Percentiles rank a stretch among this genome's conserved stretches.
Evolutionary conservation across 305 asterid species (phyloP).

Genomic region (Fraxinus sp.): DNA sequence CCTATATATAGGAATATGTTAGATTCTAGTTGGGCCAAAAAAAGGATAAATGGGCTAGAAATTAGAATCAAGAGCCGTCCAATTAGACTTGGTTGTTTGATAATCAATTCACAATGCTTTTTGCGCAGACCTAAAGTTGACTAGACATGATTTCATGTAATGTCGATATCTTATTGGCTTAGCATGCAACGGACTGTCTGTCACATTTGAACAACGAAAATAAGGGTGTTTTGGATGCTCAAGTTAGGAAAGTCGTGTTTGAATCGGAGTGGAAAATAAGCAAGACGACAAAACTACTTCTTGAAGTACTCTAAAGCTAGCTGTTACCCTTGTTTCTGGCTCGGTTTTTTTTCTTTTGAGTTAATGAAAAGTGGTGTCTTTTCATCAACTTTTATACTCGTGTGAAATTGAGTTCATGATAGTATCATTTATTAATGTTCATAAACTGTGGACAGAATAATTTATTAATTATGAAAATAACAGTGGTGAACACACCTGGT

Average conservation of each 20-base stretch:
- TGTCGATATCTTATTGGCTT: background rate
- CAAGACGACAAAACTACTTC: background rate
- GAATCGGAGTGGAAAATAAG: background rate
- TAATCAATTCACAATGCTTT: too few relatives aligned
- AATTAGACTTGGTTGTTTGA: too few relatives aligned
- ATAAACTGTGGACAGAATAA: background rate
- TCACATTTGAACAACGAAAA: background rate
- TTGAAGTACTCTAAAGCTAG: background rate
- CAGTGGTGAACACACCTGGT: background rate
- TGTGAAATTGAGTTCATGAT: too few relatives aligned
- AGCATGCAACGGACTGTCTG: background rate
- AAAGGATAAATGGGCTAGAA: too few relatives aligned
- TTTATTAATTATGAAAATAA: background rate
- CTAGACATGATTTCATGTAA: too few relatives aligned
- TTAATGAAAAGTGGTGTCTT: too few relatives aligned
- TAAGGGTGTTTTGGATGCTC: background rate
- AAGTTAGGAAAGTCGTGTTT: background rate
- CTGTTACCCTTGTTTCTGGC: too few relatives aligned
- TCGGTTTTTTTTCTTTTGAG: too few relatives aligned
- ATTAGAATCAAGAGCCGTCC: too few relatives aligned
- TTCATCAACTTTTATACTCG: too few relatives aligned
- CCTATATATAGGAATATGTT: background rate
- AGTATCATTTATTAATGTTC: background rate
- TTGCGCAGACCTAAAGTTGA: too few relatives aligned
- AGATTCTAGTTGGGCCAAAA: too few relatives aligned